Percentiles rank a stretch among this genome's conserved stretches.
Evolutionary conservation across 495 filamentous ascomycete genomes (phyloP).

Genomic region (Acidiella bohemica): DNA sequence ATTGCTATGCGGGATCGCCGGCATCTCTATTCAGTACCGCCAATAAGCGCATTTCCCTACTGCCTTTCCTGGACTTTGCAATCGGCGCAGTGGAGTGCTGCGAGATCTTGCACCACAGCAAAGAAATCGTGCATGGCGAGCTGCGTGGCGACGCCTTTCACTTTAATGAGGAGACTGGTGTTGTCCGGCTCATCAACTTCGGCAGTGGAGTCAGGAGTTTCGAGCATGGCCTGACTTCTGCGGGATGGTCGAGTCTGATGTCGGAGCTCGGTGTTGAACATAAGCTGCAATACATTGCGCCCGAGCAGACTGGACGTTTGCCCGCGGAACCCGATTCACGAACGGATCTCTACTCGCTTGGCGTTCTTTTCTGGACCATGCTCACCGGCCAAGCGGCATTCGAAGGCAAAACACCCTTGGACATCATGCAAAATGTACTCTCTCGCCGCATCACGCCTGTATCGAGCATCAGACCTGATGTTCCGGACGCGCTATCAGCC

Average conservation of each 20-base stretch:
- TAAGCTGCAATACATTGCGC: constrained; percentile 76
- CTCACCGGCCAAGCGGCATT: constrained; percentile 66
- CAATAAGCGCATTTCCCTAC: constrained; percentile 48
- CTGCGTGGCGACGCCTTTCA: constrained; percentile 80
- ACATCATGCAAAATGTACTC: constrained; percentile 78
- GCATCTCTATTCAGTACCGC: constrained; percentile 34
- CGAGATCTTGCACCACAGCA: constrained; percentile 73
- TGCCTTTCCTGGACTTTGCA: constrained; percentile 73
- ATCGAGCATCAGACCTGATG: constrained; percentile 57
- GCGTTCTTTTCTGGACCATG: constrained; percentile 75
- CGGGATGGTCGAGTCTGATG: constrained; percentile 69
- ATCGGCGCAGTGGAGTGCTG: constrained; percentile 72
- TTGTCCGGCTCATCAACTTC: constrained; percentile 68
- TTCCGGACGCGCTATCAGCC: constrained; percentile 63
- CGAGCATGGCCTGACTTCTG: constrained; percentile 71
- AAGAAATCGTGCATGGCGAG: constrained; percentile 74
- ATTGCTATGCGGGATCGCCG: constrained; percentile 39
- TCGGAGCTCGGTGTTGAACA: constrained; percentile 67
- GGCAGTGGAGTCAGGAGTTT: constrained; percentile 74
- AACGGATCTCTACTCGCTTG: constrained; percentile 82
- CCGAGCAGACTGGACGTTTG: constrained; percentile 83
- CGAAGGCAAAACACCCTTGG: constrained; percentile 61
- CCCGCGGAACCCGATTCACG: constrained; percentile 77
- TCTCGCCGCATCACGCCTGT: constrained; percentile 60
- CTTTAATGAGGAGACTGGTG: constrained; percentile 50